Base-by-base conservation (phyloP, 192 early-diverging fungal genomes). In the Paraglomus brasilianum region DNA sequence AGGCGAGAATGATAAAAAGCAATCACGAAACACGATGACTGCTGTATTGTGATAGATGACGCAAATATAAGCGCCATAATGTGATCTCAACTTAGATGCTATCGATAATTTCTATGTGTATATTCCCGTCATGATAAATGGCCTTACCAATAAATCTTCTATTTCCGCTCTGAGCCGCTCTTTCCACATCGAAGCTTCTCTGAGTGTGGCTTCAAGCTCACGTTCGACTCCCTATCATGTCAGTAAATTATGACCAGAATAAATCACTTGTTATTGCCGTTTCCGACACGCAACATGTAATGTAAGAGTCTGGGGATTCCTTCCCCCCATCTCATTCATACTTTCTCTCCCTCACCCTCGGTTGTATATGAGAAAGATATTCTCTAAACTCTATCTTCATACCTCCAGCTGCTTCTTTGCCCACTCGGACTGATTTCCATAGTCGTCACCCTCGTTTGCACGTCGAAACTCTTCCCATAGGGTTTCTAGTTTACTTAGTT, bases 361-460 rank as follows among this genome's bases (percentile, higher is more conserved):
- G 7, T 13, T 36, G 36, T 15, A n/a, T 19, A 15, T 1, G 17
- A 22, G 39, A 5, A 59, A 59, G 57, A n/a, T 59, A 59, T 30
- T 39, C 24, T 11, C 39, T 2, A 15, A 43, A 0, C 22, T 14
- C 1, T 43, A 43, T 39, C 22, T 2, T 22, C 21, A 22, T 38
- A 69, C 66, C 46, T 69, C 38, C 44, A 69, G 22, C 42, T 69
- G 52, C 9, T 44, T 24, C 44, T 53, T 38, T 0, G 66, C 66
- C 66, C 66, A 69, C 40, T 69, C 51, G 5, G 51, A 53, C 1
- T 69, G 66, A 69, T 69, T 43, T n/a, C 51, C 17, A 19, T 69
- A 69, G 38, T 69, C 66, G 10, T 43, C 30, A 30, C 7, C 9
- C 11, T 69, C 51, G 38, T 69, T 69, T 30, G 40, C 41, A n/a